A percentile compares a stretch with the other conserved stretches of the same genome.
These are phyloP conservation scores for Gaillardinia entomophila DNA, from an alignment of 805 yeast species.

Conservation along the genomic window DNA sequence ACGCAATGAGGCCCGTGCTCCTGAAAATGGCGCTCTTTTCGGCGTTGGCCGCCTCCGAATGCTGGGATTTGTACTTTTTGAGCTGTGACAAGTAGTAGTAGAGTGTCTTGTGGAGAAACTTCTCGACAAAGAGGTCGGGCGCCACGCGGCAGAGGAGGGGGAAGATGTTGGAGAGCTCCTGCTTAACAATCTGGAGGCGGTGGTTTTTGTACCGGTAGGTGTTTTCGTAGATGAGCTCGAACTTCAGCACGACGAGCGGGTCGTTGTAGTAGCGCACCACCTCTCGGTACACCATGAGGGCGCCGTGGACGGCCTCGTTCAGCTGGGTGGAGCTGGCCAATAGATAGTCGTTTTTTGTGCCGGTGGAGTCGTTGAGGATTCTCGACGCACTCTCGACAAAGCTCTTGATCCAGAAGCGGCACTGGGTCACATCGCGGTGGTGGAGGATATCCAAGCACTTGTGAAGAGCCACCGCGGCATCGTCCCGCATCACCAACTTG, in stretches of 20 bases:
- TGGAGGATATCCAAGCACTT: slow-evolving; percentile 75
- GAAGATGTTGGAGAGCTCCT: slow-evolving; percentile 76
- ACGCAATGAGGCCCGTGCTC: slow-evolving; percentile 80
- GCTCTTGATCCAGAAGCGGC: slow-evolving; percentile 70
- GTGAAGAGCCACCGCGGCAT: slow-evolving; percentile 77
- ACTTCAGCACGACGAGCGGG: slow-evolving; percentile 61
- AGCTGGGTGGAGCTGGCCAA: slow-evolving; percentile 19
- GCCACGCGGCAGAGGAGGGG: slow-evolving; percentile 81
- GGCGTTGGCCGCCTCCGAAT: slow-evolving; percentile 29
- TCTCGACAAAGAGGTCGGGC: slow-evolving; percentile 67
- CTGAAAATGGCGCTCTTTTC: slow-evolving; percentile 74
- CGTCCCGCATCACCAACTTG: slow-evolving; percentile 67
- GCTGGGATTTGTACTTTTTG: slow-evolving; percentile 52
- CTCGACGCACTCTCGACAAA: slow-evolving; percentile 63
- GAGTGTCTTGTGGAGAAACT: slow-evolving; percentile 75
- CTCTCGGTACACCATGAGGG: slow-evolving; percentile 76
- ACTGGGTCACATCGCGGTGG: slow-evolving; percentile 65
- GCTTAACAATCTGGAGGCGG: slow-evolving; percentile 67
- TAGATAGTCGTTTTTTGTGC: slow-evolving; percentile 12
- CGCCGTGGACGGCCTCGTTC: slow-evolving; percentile 79
- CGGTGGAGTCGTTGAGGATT: slow-evolving; percentile 40
- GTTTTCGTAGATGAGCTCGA: slow-evolving; percentile 72
- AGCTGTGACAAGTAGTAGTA: slow-evolving; percentile 72
- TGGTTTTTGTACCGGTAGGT: slow-evolving; percentile 72
- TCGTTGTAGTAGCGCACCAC: slow-evolving; percentile 64